These are phyloP conservation scores for Cutaneotrichosporon sp. DNA, from an alignment of 1,284 basidiomycete species.

Conservation along the genomic window DNA sequence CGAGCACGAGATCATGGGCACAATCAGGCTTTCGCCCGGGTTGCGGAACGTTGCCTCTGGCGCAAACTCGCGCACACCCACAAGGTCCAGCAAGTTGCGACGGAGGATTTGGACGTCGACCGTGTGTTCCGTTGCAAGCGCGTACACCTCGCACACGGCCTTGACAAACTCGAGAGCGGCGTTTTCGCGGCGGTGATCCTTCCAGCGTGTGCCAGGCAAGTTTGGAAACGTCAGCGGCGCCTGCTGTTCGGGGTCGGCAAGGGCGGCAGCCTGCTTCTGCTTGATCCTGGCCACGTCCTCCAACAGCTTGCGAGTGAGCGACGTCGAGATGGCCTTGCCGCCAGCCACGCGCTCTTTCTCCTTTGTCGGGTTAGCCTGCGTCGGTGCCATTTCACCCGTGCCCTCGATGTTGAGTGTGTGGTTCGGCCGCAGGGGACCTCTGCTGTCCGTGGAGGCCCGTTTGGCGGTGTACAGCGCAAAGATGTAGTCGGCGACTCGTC, in stretches of 20 bases:
- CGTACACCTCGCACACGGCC: conserved; percentile 74
- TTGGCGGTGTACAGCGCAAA: conserved; percentile 74
- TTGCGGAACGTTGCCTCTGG: conserved; percentile 78
- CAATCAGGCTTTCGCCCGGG: conserved; percentile 84
- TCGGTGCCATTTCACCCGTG: conserved; percentile 25
- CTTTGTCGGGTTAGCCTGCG: conserved; percentile 60
- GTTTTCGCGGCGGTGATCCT: conserved; percentile 47
- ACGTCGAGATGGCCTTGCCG: conserved; percentile 69
- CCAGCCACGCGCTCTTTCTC: conserved; percentile 64
- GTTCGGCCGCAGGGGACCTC: conserved; percentile 70
- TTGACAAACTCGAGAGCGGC: conserved; percentile 88
- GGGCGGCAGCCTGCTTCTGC: conserved; percentile 60
- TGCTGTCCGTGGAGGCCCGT: conserved; percentile 55
- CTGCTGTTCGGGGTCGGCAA: conserved; percentile 54
- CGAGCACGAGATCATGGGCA: conserved; percentile 82
- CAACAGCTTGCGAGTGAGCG: conserved; percentile 76
- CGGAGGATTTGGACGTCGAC: conserved; percentile 85
- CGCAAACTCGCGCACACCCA: conserved; percentile 83
- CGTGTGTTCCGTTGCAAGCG: conserved; percentile 67
- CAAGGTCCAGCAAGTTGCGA: conserved; percentile 81
- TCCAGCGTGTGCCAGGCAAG: conserved; percentile 60
- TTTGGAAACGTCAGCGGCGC: conserved; percentile 69
- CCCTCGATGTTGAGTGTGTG: conserved; percentile 54
- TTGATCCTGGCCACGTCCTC: conserved; percentile 65
- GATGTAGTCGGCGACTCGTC: conserved; percentile 75